Evolutionary conservation across 306 rosid genomes (phyloP).

Genomic region (Phaseolus lunatus): DNA sequence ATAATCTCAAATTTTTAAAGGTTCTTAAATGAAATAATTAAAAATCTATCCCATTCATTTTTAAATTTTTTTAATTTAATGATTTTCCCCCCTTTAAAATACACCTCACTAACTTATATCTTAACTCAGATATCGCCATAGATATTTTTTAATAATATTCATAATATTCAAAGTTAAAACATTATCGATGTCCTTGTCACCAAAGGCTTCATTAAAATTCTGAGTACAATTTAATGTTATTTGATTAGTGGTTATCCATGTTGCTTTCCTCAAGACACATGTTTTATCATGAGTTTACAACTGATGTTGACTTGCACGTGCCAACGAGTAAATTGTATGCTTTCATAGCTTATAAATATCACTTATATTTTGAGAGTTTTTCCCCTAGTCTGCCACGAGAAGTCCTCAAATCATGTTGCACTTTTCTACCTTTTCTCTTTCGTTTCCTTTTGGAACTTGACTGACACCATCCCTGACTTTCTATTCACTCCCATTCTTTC

Average conservation of each 20-base stretch:
- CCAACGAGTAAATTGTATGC: background rate
- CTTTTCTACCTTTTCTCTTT: constrained; percentile 51
- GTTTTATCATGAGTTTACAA: background rate
- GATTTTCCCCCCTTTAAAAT: no score
- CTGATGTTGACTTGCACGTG: background rate
- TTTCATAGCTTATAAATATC: constrained; percentile 24
- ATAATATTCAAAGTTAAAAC: no score
- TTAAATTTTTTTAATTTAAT: no score
- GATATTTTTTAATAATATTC: no score
- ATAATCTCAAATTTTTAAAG: no score
- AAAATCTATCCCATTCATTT: no score
- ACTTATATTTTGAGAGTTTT: constrained; percentile 54
- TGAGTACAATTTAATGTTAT: no score
- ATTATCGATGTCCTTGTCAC: no score
- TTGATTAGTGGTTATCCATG: background rate
- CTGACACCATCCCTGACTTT: constrained; percentile 52
- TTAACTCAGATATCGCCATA: no score
- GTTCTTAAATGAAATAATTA: no score
- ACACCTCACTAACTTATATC: background rate
- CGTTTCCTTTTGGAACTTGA: constrained; percentile 45
- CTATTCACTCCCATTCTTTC: constrained; percentile 50
- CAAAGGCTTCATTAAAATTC: no score
- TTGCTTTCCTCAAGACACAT: no score
- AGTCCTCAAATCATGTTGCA: constrained; percentile 53
- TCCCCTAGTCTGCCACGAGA: constrained; percentile 75